Base-by-base conservation (phyloP, 2,329 filamentous ascomycete species). In the Hypoxylon sp. region DNA sequence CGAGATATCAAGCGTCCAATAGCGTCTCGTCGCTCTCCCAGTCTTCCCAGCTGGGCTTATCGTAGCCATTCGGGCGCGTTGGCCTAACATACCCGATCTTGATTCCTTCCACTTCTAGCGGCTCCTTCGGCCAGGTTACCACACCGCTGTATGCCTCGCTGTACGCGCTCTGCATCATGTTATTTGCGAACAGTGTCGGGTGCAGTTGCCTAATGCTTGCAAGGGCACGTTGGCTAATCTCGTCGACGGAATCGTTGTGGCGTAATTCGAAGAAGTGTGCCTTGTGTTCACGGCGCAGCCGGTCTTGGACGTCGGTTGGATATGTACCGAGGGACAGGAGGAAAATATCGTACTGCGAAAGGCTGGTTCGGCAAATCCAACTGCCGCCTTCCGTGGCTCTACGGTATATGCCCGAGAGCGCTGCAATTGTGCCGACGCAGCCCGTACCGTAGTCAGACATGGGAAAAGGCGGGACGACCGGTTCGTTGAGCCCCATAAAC, bases 381-480 rank as follows among this genome's bases (percentile, higher is more conserved):
- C 76, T 79, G 24, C 78, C 78, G 44, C 77, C 78, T 48, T 75
- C 63, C 11, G 71, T 76, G 8, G 77, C 78, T 13, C 79, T 78
- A 11, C 74, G 75, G 61, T 78, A 77, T 9, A 81, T 71, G 5
- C 76, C 79, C 14, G 74, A 67, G 63, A 80, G 74, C n/a, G 78
- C 78, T 33, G 74, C 76, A 24, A 80, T 73, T 11, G 76, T 75
- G 33, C 79, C 79, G 14, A 79, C 72, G 29, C 73, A 76, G 0
- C 78, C 79, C 1, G 78, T 80, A 44, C 78, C 78, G 54, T 81
- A 80, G 68, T 88, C 87, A 22, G 85, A 88, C 71, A 89, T 88
- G 31, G 87, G 87, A 64, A 90, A 89, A 0, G 89, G 89, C 50
- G 90, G 90, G 0, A 92, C 87, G 1, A 92, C 85, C 14, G 90